Conservation (phyloP, 192 early-diverging fungal species). For the Piromyces sp. region DNA sequence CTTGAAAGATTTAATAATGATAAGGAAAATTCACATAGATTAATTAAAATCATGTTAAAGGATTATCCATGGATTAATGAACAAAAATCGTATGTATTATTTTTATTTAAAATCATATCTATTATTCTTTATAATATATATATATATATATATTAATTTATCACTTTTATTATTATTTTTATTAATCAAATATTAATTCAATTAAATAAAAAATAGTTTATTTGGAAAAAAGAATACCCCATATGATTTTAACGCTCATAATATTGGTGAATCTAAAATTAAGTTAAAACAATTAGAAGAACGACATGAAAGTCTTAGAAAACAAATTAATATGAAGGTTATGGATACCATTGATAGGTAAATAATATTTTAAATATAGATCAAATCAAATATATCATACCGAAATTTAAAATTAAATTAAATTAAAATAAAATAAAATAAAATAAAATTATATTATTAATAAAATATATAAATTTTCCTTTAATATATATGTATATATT, state of each 20-base stretch:
- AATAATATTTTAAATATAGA: slow-evolving; percentile 6
- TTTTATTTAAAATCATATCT: background rate
- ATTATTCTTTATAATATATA: too few species aligned
- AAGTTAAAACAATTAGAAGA: slow-evolving; percentile 56
- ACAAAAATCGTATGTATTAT: slow-evolving; percentile 50
- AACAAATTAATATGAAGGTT: slow-evolving; percentile 79
- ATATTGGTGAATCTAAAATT: slow-evolving; percentile 56
- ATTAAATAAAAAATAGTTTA: too few species aligned
- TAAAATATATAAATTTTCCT: too few species aligned
- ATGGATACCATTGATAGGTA: slow-evolving; percentile 88
- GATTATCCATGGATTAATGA: slow-evolving; percentile 70
- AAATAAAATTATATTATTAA: too few species aligned
- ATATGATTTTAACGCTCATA: slow-evolving; percentile 68
- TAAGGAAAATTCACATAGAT: slow-evolving; percentile 22
- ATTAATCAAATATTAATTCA: too few species aligned
- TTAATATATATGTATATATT: too few species aligned
- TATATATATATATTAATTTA: too few species aligned
- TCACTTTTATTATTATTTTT: too few species aligned
- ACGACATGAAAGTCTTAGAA: slow-evolving; percentile 59
- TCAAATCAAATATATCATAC: too few species aligned
- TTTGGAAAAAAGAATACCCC: slow-evolving; percentile 69
- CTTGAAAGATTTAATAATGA: slow-evolving; percentile 52
- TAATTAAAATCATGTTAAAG: slow-evolving; percentile 25
- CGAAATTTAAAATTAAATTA: slow-evolving; percentile 1
- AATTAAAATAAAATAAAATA: background rate